A percentile compares a stretch with the other conserved stretches of the same genome.
phyloP scores from a whole-genome alignment of 257 asterid species.

The Solanum boliviense region DNA sequence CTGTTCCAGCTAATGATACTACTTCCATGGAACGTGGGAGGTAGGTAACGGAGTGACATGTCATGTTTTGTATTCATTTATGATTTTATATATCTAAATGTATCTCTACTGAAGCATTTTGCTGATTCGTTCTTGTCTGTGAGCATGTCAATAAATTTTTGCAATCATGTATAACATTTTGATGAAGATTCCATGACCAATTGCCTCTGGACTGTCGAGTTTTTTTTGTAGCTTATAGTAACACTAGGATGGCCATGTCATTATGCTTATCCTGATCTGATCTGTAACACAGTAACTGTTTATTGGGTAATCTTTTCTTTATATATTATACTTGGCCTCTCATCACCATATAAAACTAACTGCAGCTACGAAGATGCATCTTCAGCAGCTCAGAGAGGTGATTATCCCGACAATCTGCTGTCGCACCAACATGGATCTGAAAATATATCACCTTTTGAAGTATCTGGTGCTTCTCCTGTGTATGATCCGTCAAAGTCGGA shows the following conservation, averaged over 20 bases:
- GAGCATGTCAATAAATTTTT: neutral
- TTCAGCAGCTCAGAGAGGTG: conserved; percentile 12
- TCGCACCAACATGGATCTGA: conserved; percentile 13
- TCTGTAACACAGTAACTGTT: neutral
- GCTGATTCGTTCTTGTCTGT: neutral
- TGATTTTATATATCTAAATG: neutral
- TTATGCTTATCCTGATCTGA: neutral
- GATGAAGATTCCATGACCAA: neutral
- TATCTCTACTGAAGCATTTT: neutral
- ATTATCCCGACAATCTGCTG: conserved; percentile 12
- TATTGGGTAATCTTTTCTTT: neutral
- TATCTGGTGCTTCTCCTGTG: conserved; percentile 16
- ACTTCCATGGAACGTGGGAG: conserved; percentile 19
- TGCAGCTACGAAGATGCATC: conserved; percentile 26
- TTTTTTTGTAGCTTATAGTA: neutral
- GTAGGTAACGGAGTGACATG: conserved; percentile 13
- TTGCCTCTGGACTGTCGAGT: neutral
- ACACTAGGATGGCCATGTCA: neutral
- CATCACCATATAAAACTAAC: neutral
- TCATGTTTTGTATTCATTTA: neutral
- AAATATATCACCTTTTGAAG: conserved; percentile 14
- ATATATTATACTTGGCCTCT: conserved; percentile 1
- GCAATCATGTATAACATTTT: neutral
- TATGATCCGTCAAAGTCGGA: conserved; percentile 32
- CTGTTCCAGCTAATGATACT: conserved; percentile 8